These are phyloP conservation scores for Epichloe gansuensis DNA, from an alignment of 2,329 filamentous ascomycete genomes.

Conservation along the genomic window DNA sequence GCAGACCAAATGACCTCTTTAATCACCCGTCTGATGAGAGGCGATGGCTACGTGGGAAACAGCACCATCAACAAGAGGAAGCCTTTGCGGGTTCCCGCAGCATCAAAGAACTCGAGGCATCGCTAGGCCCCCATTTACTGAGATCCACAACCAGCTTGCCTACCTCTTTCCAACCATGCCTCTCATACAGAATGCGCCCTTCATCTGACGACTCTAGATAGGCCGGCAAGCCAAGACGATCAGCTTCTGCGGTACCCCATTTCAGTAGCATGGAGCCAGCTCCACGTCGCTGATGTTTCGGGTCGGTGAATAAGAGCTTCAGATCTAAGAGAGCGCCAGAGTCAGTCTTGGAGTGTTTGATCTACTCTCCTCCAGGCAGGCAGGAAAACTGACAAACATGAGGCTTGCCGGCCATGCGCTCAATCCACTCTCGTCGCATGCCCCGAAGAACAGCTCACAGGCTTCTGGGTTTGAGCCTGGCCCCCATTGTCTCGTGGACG, in stretches of 20 bases:
- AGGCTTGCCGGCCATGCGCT: slow-evolving; percentile 19
- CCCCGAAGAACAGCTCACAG: slow-evolving; percentile 20
- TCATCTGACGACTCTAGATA: slow-evolving; percentile 25
- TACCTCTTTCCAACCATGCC: slow-evolving; percentile 22
- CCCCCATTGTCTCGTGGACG: slow-evolving; percentile 15
- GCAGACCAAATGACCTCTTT: background rate
- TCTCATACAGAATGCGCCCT: slow-evolving; percentile 22
- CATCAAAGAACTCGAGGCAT: slow-evolving; percentile 13
- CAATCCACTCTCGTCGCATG: slow-evolving; percentile 18
- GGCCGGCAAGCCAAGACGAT: slow-evolving; percentile 21
- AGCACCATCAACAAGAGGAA: background rate
- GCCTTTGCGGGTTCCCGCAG: slow-evolving; percentile 8
- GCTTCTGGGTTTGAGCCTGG: slow-evolving; percentile 22
- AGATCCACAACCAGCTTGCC: slow-evolving; percentile 16
- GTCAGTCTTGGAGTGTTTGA: no score
- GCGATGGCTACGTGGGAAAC: background rate
- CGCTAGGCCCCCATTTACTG: slow-evolving; percentile 17
- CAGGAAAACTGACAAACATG: slow-evolving; percentile 22
- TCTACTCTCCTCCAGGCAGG: no score
- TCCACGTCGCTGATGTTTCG: slow-evolving; percentile 24
- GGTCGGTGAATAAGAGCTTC: slow-evolving; percentile 25
- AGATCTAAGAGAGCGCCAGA: slow-evolving; percentile 16
- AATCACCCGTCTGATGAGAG: background rate
- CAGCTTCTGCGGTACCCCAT: slow-evolving; percentile 24
- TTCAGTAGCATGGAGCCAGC: slow-evolving; percentile 22